A percentile compares a stretch with the other conserved stretches of the same genome.
Conservation (phyloP, 2,329 filamentous ascomycete genomes). For the Aspergillus transmontanensis region DNA sequence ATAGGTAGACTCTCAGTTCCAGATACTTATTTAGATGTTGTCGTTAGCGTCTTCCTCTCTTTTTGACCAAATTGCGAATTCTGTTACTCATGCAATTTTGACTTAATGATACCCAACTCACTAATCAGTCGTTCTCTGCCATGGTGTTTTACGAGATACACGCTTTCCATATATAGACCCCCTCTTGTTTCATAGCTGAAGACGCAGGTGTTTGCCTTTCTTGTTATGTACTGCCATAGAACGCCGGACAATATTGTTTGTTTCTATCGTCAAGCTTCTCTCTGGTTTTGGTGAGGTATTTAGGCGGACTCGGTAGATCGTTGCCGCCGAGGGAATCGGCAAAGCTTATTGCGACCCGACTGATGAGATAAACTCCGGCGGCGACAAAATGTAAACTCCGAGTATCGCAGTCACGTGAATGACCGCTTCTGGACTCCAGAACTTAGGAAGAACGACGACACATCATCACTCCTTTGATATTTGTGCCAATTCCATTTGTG, state of each 20-base stretch:
- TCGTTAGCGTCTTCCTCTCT: constrained; percentile 8
- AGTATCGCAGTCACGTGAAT: constrained; percentile 19
- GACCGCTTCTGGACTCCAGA: constrained; percentile 14
- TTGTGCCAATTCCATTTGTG: constrained; percentile 6
- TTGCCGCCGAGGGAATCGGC: not conserved
- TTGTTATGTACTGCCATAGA: not conserved
- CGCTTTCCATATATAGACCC: not conserved
- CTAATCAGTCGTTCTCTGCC: constrained; percentile 12
- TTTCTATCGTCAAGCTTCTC: not conserved
- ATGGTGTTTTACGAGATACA: not conserved
- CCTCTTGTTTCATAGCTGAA: not conserved
- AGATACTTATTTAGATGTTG: not conserved
- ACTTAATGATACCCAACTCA: constrained; percentile 16
- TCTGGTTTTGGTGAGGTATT: not conserved
- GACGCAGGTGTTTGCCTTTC: not conserved
- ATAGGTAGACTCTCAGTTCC: constrained; percentile 11
- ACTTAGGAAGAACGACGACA: constrained; percentile 15
- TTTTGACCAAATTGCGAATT: constrained; percentile 2
- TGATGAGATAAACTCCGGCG: constrained; percentile 14
- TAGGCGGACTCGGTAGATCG: not conserved
- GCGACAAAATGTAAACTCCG: constrained; percentile 15
- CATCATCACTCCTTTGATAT: constrained; percentile 14
- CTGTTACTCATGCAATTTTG: not conserved
- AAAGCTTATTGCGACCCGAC: constrained; percentile 1
- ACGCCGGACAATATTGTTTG: not conserved